These are phyloP conservation scores for Fusarium penzigii DNA, from an alignment of 2,329 filamentous ascomycete genomes.

Conservation along the genomic window DNA sequence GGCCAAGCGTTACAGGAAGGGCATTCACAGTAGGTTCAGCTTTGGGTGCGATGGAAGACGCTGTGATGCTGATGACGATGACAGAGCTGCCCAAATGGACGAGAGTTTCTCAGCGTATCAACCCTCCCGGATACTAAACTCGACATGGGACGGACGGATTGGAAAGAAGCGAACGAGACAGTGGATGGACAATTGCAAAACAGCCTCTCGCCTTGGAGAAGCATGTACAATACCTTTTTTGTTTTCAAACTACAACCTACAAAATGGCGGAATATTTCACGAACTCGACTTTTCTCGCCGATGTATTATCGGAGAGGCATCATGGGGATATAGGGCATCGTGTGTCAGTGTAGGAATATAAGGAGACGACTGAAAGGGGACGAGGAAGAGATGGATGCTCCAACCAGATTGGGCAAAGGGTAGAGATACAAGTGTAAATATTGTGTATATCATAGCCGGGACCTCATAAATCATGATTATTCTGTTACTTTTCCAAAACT, in stretches of 20 bases:
- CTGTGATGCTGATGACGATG: conserved; percentile 18
- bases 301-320: conserved; percentile 6
- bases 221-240: conserved; percentile 32
- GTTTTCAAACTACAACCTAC: conserved; percentile 21
- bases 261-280: conserved; percentile 22
- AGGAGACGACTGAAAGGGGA: conserved; percentile 1
- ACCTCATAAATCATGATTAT: conserved; percentile 2
- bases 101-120: conserved; percentile 87
- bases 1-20: conserved; percentile 93
- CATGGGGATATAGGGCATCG: not conserved
- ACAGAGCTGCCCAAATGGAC: conserved; percentile 90
- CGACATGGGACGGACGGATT: conserved; percentile 3
- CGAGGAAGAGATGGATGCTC: not conserved
- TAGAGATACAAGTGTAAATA: conserved; percentile 5
- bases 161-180: conserved; percentile 17
- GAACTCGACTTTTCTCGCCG: conserved; percentile 11
- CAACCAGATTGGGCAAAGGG: not conserved
- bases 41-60: not conserved
- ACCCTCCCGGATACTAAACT: conserved; percentile 85
- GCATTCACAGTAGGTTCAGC: conserved; percentile 82
- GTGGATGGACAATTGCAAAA: conserved; percentile 20
- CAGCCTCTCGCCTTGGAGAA: conserved; percentile 11
- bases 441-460: conserved; percentile 8
- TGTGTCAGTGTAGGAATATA: conserved; percentile 27
- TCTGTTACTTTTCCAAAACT: not conserved